Evolutionary conservation across 2,329 filamentous ascomycete species (phyloP).

Genomic region (Nemania sp.): DNA sequence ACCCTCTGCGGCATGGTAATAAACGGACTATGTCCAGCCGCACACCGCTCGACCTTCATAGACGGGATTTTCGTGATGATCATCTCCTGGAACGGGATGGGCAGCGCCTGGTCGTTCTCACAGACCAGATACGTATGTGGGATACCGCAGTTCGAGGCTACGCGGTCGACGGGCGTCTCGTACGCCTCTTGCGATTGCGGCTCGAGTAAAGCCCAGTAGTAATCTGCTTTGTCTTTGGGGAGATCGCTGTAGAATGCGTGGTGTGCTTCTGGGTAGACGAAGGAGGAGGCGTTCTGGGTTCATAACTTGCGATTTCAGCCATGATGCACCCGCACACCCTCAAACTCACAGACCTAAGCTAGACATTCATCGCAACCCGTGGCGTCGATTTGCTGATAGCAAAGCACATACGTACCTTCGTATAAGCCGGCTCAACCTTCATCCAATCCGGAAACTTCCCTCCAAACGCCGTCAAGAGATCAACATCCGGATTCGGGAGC

Average conservation of each 20-base stretch:
- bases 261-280: conserved; percentile 16
- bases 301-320: background rate
- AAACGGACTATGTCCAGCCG: conserved; percentile 19
- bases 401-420: conserved; percentile 10
- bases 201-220: conserved; percentile 16
- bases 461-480: conserved; percentile 20
- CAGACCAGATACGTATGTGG: conserved; percentile 23
- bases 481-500: conserved; percentile 7
- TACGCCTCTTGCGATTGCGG: conserved; percentile 20
- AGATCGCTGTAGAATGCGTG: conserved; percentile 17
- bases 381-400: too few relatives aligned
- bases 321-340: background rate
- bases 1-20: conserved; percentile 21
- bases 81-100: conserved; percentile 16
- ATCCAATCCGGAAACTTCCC: conserved; percentile 18
- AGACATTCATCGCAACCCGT: too few relatives aligned
- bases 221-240: conserved; percentile 13
- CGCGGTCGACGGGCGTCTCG: conserved; percentile 10
- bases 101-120: conserved; percentile 20
- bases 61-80: conserved; percentile 16
- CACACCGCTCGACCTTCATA: conserved; percentile 14
- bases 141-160: conserved; percentile 20
- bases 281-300: conserved; percentile 13
- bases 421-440: conserved; percentile 7
- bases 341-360: too few relatives aligned